Evolutionary conservation across 2,329 filamentous ascomycete species (phyloP).

Genomic region (Ophiocordyceps polyrhachis-furcata): DNA sequence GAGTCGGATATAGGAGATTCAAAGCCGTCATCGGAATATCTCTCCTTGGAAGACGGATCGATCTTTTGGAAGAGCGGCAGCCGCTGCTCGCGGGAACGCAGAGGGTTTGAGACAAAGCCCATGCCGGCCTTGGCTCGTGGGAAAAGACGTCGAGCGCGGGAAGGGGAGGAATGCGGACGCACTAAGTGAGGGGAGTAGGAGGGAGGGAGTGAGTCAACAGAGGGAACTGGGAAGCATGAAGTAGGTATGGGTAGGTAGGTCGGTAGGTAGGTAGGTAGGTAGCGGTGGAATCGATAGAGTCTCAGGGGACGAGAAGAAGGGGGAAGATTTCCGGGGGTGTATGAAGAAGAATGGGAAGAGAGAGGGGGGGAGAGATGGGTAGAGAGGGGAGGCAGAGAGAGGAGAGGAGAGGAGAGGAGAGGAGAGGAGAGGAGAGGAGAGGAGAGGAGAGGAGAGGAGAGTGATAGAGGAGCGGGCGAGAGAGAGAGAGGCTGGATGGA

Average conservation of each 20-base stretch:
- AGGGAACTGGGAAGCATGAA: not conserved
- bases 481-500: too few species aligned
- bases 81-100: constrained; percentile 27
- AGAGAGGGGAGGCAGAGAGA: not conserved
- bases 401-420: too few species aligned
- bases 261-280: too few species aligned
- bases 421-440: not conserved
- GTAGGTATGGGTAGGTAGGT: not conserved
- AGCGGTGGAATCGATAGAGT: not conserved
- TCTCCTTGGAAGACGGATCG: constrained; percentile 25
- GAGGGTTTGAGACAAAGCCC: constrained; percentile 28
- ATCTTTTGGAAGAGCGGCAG: constrained; percentile 33
- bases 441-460: not conserved
- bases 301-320: not conserved
- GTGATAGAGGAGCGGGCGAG: too few species aligned
- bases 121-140: constrained; percentile 16
- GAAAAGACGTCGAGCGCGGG: not conserved
- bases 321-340: too few species aligned
- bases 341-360: not conserved
- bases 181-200: not conserved
- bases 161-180: constrained; percentile 1
- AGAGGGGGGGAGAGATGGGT: not conserved
- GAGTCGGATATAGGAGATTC: constrained; percentile 28
- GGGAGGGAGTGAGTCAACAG: not conserved
- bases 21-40: constrained; percentile 30